Evolutionary conservation across 345 rosid genomes (phyloP), one percentile per base, ranked within the genome.

Genomic region (Citrus trifoliata): DNA sequence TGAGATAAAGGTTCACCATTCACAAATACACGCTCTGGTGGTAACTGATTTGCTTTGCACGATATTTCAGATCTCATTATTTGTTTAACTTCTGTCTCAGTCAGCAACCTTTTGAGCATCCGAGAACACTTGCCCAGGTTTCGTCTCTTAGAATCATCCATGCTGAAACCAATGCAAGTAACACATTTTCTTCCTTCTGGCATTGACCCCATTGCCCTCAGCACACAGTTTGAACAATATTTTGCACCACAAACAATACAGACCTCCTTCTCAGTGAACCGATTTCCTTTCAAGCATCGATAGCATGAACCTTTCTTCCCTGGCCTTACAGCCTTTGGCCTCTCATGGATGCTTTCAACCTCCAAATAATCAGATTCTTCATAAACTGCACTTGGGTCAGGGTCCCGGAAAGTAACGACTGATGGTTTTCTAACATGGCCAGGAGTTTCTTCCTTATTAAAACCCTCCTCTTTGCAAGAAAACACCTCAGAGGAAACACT

Each of bases 171-270:
- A 72, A 90, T 94, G 83, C 99, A 96, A 79, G 80, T 46, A 61
- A 83, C 76, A 67, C 98, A 94, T 85, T 94, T 96, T 87, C 99
- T 89, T 75, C 98, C 99, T 83, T 96, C 97, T 24, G 97, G 97
- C 99, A 96, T 89, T 8, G 97, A 88, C 46, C 99, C 98, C 98
- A 96, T 96, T 67, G 94, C 93, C 85, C 95, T 88, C 55, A 93
- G 55, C 80, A 93, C 90, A 79, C 98, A 96, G 75, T 75, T 80
- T 12, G 1, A 40, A 74, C 99, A 96, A 79, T 87, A 96, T 77
- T 90, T 96, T 61, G 99, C 97, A 69, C 84, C 82, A 38, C 99
- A 96, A 56, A 96, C 99, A 81, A 96, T 87, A 81, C 99, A 96
- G 16, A 80, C 75, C 84, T 90, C 99, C 83, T 94, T 96, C 65